Evolutionary conservation across 106 monocot species (phyloP), one percentile per base, ranked within the genome.

Genomic region (Phalaenopsis aphrodite): DNA sequence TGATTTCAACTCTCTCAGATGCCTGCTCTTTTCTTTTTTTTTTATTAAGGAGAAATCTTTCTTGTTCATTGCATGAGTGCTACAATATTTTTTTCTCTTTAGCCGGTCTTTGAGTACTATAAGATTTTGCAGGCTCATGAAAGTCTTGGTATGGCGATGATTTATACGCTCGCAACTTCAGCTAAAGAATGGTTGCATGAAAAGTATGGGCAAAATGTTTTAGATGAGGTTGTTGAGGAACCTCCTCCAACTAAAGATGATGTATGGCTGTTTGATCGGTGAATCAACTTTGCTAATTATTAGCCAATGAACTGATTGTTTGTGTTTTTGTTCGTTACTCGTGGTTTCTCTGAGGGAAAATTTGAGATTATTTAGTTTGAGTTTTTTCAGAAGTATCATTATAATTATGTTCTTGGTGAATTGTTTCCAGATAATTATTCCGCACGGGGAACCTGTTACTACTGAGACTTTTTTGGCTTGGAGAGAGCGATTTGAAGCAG

Each of bases 81-180:
- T 14, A 52, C 0, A 52, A 52, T 52, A 52, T 52, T 52, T 12
- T 42, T 67, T 6, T 61, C 8, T 61, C n/a, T 61, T 61, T 18
- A 8, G 61, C 10, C 61, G 5, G n/a, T 61, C 1, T 61, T 61
- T 61, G n/a, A 47, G 38, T 1, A 61, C 57, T 15, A 11, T 81
- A 81, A 8, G 76, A 14, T 85, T 79, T 38, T 72, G 42, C 85
- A 98, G 98, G 91, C 92, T 75, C 81, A 83, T 75, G 98, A 98
- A 61, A 98, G 94, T 89, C 94, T 98, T 86, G 98, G 98, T 55
- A 98, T 98, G 98, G 89, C 98, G 64, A 98, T 98, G 98, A 76
- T 98, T 36, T 98, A 98, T 68, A 98, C 94, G 7, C 98, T 98
- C 79, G 94, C 89, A 72, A 87, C 94, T 83, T 92, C 94, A 74